A percentile compares a stretch with the other conserved stretches of the same genome.
Evolutionary conservation across 306 rosid species (phyloP).

Genomic region (Vigna trinervia): DNA sequence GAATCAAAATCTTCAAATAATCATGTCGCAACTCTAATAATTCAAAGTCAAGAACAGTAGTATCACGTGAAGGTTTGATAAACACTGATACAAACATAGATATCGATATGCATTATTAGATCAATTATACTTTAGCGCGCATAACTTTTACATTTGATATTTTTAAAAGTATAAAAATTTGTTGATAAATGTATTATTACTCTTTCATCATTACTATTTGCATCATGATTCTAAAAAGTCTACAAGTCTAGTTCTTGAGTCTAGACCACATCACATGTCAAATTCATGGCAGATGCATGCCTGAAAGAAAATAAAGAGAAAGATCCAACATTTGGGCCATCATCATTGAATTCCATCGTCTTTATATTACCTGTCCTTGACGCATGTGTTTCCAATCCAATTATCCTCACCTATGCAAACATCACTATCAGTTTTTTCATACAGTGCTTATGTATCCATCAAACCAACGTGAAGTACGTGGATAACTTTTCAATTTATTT

Average conservation of each 20-base stretch:
- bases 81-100: neutral
- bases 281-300: neutral
- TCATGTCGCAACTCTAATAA: neutral
- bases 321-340: neutral
- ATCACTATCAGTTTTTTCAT: neutral
- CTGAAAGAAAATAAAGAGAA: neutral
- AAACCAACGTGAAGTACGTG: conserved; percentile 11
- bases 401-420: neutral
- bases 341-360: neutral
- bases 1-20: neutral
- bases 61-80: neutral
- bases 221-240: neutral
- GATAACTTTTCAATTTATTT: neutral
- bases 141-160: too few species aligned
- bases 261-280: neutral
- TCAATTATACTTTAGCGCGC: too few species aligned
- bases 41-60: conserved; percentile 12
- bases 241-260: neutral
- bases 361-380: too few species aligned
- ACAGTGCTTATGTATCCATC: neutral
- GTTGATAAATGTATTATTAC: too few species aligned
- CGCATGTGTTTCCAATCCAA: neutral
- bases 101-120: neutral
- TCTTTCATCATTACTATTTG: too few species aligned
- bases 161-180: too few species aligned